Base-by-base conservation (phyloP, 306 rosid species). In the Pachyrhizus erosus region DNA sequence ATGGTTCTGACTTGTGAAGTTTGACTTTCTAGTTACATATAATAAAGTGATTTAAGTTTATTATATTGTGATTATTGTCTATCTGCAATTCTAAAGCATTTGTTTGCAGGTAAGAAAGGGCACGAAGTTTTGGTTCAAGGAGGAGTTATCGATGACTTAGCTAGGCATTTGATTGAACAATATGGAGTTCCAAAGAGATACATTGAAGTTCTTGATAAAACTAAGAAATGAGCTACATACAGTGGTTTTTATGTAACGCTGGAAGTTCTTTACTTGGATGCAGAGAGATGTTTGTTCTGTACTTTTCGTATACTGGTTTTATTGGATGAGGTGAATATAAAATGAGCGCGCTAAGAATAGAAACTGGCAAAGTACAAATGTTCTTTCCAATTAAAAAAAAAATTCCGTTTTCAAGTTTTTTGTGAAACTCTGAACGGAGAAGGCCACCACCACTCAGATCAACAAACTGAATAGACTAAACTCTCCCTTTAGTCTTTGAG, bases 151-250 rank as follows among this genome's bases (percentile, higher is more conserved):
- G 96, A 93, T 78, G 95, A 91, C 86, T 71, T 96, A 64, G 94
- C 92, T 54, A 93, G 88, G 78, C 97, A 91, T 88, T 83, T 96
- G 89, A 76, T 91, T 49, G 98, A 96, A 81, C 97, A 93, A 33
- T 96, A 89, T 84, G 97, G 97, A 80, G 91, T 96, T 80, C 96
- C 97, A 37, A 96, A 96, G 89, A 93, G 90, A 87, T 89, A 77
- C 81, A 96, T 96, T 42, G 98, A 93, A 84, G 99, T 96, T 84
- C 92, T 89, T 80, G 97, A 96, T 57, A 96, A 92, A 88, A 96
- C 97, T 29, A 92, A 74, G 88, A 92, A 60, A 91, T 89, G 80
- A 92, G 66, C 68, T 65, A 14, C 9, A 37, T 31, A 58, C 66
- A 12, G 31, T 49, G 78, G 37, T 54, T 43, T 39, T 55, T 80